phyloP scores from a whole-genome alignment of 108 stramenopile species.

The Epipyxis sp. region DNA sequence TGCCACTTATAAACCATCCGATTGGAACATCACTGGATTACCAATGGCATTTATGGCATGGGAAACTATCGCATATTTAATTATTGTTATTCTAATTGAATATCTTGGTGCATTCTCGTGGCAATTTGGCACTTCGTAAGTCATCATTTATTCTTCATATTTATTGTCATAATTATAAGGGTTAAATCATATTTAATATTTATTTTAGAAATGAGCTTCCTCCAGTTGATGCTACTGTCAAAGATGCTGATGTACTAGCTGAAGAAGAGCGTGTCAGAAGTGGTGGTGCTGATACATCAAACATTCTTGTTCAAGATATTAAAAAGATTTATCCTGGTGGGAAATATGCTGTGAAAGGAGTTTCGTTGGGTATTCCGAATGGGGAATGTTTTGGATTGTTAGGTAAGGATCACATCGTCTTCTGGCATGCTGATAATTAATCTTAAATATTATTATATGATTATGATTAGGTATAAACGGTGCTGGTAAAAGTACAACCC shows the following conservation, averaged over 20 bases:
- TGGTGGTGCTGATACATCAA: too few species aligned
- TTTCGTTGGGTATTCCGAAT: slow-evolving; percentile 78
- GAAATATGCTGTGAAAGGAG: slow-evolving; percentile 79
- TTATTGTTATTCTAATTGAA: slow-evolving; percentile 75
- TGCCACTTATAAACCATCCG: too few species aligned
- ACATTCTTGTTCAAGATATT: too few species aligned
- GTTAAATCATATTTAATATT: too few species aligned
- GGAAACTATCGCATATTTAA: slow-evolving; percentile 65
- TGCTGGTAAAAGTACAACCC: slow-evolving; percentile 60
- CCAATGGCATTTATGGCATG: slow-evolving; percentile 58
- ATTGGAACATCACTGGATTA: slow-evolving; percentile 50
- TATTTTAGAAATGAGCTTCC: slow-evolving; percentile 27
- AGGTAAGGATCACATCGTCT: too few species aligned
- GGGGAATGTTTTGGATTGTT: slow-evolving; percentile 85
- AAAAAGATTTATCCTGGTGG: too few species aligned
- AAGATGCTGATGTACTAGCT: slow-evolving; percentile 74
- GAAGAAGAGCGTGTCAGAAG: slow-evolving; percentile 83
- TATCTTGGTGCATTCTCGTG: slow-evolving; percentile 51
- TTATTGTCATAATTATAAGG: too few species aligned
- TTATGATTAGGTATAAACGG: slow-evolving; percentile 56
- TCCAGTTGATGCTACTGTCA: slow-evolving; percentile 32
- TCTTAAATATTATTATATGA: too few species aligned
- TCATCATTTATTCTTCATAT: too few species aligned
- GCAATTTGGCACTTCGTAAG: too few species aligned
- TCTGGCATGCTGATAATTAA: too few species aligned